Conservation (phyloP, 1,284 basidiomycete genomes). For the Somion occarium region DNA sequence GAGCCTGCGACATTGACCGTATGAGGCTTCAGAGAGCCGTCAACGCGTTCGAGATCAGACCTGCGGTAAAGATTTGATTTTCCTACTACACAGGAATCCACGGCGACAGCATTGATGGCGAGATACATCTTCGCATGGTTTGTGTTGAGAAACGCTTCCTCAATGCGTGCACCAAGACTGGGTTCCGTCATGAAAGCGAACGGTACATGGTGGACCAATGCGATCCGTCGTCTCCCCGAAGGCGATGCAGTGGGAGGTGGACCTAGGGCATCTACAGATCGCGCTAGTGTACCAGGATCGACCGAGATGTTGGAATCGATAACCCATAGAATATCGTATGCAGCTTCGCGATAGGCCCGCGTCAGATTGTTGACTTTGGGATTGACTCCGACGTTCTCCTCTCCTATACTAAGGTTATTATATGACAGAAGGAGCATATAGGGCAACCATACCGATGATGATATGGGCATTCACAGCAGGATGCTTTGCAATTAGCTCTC, state of each 20-base stretch:
- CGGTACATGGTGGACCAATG: constrained; percentile 94
- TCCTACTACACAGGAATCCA: constrained; percentile 96
- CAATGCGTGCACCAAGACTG: constrained; percentile 77
- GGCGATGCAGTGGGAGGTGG: constrained; percentile 27
- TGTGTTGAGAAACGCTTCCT: constrained; percentile 93
- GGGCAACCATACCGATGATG: constrained; percentile 60
- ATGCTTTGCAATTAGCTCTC: constrained; percentile 72
- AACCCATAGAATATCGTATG: constrained; percentile 93
- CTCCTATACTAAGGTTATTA: constrained; percentile 40
- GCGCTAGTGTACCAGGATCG: constrained; percentile 76
- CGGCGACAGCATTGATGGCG: constrained; percentile 82
- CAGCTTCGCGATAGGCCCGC: constrained; percentile 74
- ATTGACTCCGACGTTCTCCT: constrained; percentile 83
- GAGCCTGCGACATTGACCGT: constrained; percentile 24
- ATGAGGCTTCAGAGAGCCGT: constrained; percentile 52
- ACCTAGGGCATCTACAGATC: constrained; percentile 77
- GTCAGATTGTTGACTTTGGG: constrained; percentile 98
- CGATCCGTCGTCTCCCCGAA: constrained; percentile 46
- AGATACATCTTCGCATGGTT: constrained; percentile 99
- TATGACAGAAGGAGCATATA: constrained; percentile 10
- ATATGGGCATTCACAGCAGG: constrained; percentile 68
- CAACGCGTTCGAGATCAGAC: constrained; percentile 75
- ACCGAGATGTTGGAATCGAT: constrained; percentile 91
- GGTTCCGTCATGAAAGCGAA: constrained; percentile 74
- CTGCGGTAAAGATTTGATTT: constrained; percentile 95